Evolutionary conservation across 2,329 filamentous ascomycete genomes (phyloP).

Genomic region (Penicillium palitans): DNA sequence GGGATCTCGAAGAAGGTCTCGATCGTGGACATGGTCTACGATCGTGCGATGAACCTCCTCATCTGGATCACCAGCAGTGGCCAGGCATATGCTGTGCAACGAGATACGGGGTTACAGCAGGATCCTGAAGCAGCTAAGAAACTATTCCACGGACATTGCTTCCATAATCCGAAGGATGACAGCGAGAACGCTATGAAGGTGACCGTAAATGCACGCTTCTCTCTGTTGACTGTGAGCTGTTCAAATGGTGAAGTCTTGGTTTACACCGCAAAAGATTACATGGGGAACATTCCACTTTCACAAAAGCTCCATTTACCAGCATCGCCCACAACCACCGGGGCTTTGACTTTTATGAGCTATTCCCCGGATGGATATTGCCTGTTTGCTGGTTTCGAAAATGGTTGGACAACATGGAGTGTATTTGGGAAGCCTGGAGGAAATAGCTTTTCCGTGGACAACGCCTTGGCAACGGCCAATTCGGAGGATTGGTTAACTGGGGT

Average conservation of each 20-base stretch:
- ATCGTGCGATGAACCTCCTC: slow-evolving; percentile 92
- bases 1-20: slow-evolving; percentile 78
- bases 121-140: slow-evolving; percentile 57
- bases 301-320: slow-evolving; percentile 72
- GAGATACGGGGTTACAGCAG: slow-evolving; percentile 47
- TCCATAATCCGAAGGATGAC: slow-evolving; percentile 69
- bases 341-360: slow-evolving; percentile 73
- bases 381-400: slow-evolving; percentile 87
- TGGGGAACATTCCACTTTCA: slow-evolving; percentile 85
- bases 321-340: slow-evolving; percentile 67
- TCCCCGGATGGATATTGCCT: slow-evolving; percentile 96
- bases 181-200: slow-evolving; percentile 67
- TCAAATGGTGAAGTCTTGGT: slow-evolving; percentile 76
- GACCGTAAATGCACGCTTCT: slow-evolving; percentile 92
- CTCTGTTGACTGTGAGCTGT: slow-evolving; percentile 84
- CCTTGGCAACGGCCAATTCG: slow-evolving; percentile 64
- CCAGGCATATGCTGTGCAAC: slow-evolving; percentile 85
- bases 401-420: slow-evolving; percentile 96
- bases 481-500: slow-evolving; percentile 86
- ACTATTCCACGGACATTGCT: slow-evolving; percentile 87
- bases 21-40: slow-evolving; percentile 84
- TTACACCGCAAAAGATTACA: slow-evolving; percentile 92
- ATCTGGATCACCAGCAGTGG: slow-evolving; percentile 92
- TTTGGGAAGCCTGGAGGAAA: slow-evolving; percentile 87
- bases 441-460: slow-evolving; percentile 72